Conservation (phyloP, 164 flowering plant species). For the Liquidambar formosana region DNA sequence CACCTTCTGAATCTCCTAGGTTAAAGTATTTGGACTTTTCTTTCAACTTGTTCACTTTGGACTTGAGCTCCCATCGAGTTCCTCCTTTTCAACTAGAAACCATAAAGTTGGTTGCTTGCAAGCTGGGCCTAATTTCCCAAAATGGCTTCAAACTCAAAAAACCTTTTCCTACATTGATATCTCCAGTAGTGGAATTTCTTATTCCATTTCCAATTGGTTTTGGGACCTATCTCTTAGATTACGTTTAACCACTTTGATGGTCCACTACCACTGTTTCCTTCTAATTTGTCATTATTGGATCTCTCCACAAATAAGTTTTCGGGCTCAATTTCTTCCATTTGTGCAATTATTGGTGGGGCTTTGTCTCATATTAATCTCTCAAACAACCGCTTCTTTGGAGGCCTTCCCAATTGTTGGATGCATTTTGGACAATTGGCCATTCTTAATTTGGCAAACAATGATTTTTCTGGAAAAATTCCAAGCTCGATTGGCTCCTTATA, state of each 20-base stretch:
- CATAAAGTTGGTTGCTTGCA: conserved; percentile 6
- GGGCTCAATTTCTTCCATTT: conserved; percentile 11
- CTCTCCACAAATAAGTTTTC: conserved; percentile 24
- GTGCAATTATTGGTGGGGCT: background rate
- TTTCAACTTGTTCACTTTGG: conserved; percentile 10
- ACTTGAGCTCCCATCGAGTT: conserved; percentile 16
- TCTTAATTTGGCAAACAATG: conserved; percentile 18
- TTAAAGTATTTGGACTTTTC: no score
- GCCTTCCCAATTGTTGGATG: conserved; percentile 13
- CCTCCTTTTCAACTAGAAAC: conserved; percentile 24
- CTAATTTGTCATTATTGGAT: background rate
- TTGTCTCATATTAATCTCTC: conserved; percentile 21
- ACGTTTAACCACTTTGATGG: conserved; percentile 13
- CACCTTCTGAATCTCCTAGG: no score
- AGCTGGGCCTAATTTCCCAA: conserved; percentile 23
- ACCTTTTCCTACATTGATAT: conserved; percentile 1
- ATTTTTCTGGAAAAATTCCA: conserved; percentile 18
- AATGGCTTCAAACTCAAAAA: conserved; percentile 30
- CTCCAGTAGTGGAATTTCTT: conserved; percentile 18
- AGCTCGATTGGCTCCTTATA: conserved; percentile 9
- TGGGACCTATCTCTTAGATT: conserved; percentile 7
- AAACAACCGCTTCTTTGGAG: conserved; percentile 15
- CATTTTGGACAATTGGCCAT: background rate
- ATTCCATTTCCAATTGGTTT: conserved; percentile 23
- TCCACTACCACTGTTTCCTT: conserved; percentile 18